Evolutionary conservation across 371 early-diverging fungal species (phyloP).

Genomic region (Parasitella parasitica): DNA sequence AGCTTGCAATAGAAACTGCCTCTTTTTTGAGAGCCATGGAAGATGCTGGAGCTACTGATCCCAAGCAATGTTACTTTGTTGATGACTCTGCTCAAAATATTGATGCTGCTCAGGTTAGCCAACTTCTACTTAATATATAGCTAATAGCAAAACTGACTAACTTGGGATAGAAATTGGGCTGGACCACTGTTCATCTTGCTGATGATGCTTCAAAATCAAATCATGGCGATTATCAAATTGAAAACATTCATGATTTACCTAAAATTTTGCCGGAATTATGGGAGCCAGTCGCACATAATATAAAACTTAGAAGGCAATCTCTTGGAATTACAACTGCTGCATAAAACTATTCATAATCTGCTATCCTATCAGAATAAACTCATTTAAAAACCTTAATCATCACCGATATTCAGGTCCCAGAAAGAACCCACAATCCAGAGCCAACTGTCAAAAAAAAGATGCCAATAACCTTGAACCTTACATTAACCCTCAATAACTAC

Average conservation of each 20-base stretch:
- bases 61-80: conserved; percentile 67
- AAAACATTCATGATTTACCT: conserved; percentile 61
- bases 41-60: conserved; percentile 63
- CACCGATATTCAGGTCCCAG: no score
- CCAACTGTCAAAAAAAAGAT: no score
- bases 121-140: conserved; percentile 5
- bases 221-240: conserved; percentile 63
- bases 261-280: conserved; percentile 61
- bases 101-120: conserved; percentile 61
- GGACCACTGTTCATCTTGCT: conserved; percentile 71
- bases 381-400: no score
- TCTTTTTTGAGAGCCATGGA: conserved; percentile 69
- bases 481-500: no score
- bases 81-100: conserved; percentile 76
- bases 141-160: not conserved
- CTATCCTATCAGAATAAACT: no score
- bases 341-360: not conserved
- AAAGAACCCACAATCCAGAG: no score
- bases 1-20: conserved; percentile 24
- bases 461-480: no score
- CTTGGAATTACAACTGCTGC: conserved; percentile 10
- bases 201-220: conserved; percentile 43
- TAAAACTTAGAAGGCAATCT: conserved; percentile 7
- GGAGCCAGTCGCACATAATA: conserved; percentile 13
- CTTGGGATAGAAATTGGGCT: conserved; percentile 56